These are phyloP conservation scores for Aspergillus nomiae DNA, from an alignment of 2,329 filamentous ascomycete genomes.

Conservation along the genomic window DNA sequence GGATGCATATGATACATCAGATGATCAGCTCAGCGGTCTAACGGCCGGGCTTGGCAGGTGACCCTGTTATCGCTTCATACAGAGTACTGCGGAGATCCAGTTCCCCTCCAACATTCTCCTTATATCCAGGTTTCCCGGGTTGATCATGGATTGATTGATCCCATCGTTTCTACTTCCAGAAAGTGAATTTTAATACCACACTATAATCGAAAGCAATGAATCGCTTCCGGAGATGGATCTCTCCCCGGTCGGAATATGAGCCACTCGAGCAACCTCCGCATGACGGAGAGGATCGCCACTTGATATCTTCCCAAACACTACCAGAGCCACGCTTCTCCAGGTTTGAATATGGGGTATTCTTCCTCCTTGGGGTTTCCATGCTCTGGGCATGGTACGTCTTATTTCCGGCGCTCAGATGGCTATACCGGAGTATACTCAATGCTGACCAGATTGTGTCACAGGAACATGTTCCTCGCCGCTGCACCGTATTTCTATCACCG, in stretches of 20 bases:
- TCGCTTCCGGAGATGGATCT: slow-evolving; percentile 36
- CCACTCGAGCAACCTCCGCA: slow-evolving; percentile 30
- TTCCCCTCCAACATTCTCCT: neutral
- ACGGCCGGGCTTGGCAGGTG: slow-evolving; percentile 3
- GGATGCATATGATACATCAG: neutral
- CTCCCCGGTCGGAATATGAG: slow-evolving; percentile 31
- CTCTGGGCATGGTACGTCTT: slow-evolving; percentile 85
- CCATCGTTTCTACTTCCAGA: neutral
- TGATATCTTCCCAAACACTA: slow-evolving; percentile 13
- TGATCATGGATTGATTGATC: slow-evolving; percentile 9
- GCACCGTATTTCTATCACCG: slow-evolving; percentile 89
- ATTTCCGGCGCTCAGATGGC: neutral
- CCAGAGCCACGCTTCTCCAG: slow-evolving; percentile 66
- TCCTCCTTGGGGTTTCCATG: slow-evolving; percentile 87
- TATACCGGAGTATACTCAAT: neutral
- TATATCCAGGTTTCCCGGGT: neutral
- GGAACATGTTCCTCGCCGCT: slow-evolving; percentile 98
- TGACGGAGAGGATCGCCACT: slow-evolving; percentile 32
- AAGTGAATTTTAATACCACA: slow-evolving; percentile 3
- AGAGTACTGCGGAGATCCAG: neutral
- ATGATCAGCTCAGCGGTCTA: neutral
- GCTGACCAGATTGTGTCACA: slow-evolving; percentile 36
- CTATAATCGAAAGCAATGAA: slow-evolving; percentile 28
- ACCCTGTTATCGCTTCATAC: neutral
- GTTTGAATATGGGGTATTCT: slow-evolving; percentile 83